Evolutionary conservation across 768 basidiomycete genomes (phyloP).

Genomic region (Phlebiopsis flavidoalba): DNA sequence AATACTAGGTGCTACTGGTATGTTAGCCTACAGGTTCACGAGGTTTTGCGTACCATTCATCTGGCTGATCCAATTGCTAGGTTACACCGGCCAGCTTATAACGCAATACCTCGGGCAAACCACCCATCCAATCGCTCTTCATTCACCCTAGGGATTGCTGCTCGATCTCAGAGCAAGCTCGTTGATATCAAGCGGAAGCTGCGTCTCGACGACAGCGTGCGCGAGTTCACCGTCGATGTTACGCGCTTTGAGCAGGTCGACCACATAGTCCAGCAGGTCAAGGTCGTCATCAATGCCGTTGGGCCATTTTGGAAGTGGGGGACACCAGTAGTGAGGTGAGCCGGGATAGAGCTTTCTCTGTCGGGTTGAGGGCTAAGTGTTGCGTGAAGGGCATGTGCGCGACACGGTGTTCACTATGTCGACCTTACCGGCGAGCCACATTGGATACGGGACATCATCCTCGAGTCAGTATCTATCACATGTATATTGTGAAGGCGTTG

Average conservation of each 20-base stretch:
- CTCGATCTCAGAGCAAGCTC: conserved; percentile 62
- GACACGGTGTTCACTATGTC: conserved; percentile 74
- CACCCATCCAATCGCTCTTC: conserved; percentile 54
- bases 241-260: conserved; percentile 49
- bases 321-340: conserved; percentile 64
- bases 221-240: conserved; percentile 54
- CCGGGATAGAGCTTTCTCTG: conserved; percentile 2
- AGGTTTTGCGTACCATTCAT: background rate
- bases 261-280: conserved; percentile 46
- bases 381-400: conserved; percentile 62
- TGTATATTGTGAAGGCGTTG: background rate
- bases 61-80: conserved; percentile 22
- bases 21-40: background rate
- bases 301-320: conserved; percentile 75
- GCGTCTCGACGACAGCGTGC: conserved; percentile 37
- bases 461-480: conserved; percentile 36
- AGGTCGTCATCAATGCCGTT: conserved; percentile 72
- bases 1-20: conserved; percentile 65
- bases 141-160: conserved; percentile 69
- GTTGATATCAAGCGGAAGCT: conserved; percentile 44
- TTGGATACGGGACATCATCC: conserved; percentile 62
- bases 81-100: conserved; percentile 68
- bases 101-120: conserved; percentile 56
- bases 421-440: conserved; percentile 75
- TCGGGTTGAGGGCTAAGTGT: background rate